Percentiles rank a stretch among this genome's conserved stretches.
Conservation (phyloP, 1,284 basidiomycete species). For the Phellinidium pouzarii region DNA sequence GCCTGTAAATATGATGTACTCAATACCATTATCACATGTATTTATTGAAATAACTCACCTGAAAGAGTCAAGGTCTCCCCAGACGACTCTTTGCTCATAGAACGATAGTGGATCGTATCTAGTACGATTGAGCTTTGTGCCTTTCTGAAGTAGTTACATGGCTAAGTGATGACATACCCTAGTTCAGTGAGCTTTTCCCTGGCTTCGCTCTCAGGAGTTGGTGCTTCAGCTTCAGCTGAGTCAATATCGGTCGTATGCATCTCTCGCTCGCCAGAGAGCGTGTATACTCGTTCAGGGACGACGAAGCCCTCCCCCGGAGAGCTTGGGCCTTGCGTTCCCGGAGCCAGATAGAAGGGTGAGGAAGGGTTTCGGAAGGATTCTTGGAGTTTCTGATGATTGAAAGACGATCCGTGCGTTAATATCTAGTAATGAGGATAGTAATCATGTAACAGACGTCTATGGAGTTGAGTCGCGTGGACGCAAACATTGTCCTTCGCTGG, state of each 20-base stretch:
- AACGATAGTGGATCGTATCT: conserved; percentile 49
- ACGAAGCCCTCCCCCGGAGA: conserved; percentile 39
- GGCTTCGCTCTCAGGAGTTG: conserved; percentile 31
- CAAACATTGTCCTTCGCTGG: not conserved
- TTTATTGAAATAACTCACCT: conserved; percentile 39
- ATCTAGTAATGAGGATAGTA: not conserved
- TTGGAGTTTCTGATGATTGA: conserved; percentile 35
- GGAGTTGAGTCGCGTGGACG: conserved; percentile 1
- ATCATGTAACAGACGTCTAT: conserved; percentile 3
- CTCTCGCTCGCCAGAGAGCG: conserved; percentile 8
- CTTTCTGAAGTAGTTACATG: not conserved
- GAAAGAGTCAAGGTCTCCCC: conserved; percentile 74
- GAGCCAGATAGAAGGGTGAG: conserved; percentile 58
- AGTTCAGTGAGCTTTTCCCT: conserved; percentile 36
- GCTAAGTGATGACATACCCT: conserved; percentile 31
- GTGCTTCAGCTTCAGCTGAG: not conserved
- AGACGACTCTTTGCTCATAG: conserved; percentile 65
- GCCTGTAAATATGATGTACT: conserved; percentile 35
- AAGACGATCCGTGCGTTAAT: not conserved
- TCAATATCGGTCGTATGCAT: too few relatives aligned
- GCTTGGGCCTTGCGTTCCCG: conserved; percentile 53
- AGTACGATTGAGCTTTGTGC: not conserved
- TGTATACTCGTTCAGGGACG: conserved; percentile 15
- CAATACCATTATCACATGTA: not conserved
- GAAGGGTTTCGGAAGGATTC: conserved; percentile 56